A percentile compares a stretch with the other conserved stretches of the same genome.
phyloP scores from a whole-genome alignment of 176 grass and related monocot genomes.

The Triticum urartu region DNA sequence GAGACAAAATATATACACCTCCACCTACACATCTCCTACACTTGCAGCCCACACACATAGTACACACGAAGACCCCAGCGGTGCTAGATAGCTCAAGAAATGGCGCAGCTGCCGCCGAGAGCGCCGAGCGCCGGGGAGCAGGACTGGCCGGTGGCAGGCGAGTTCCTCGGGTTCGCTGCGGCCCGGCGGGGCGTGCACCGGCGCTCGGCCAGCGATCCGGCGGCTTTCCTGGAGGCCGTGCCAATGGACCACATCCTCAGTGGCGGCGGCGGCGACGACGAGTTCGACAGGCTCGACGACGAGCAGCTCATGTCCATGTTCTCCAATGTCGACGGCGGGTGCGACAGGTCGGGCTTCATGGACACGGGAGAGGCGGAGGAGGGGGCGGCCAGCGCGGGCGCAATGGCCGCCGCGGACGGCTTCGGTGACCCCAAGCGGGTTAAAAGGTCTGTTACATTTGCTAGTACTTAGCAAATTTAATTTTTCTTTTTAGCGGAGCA shows the following conservation, averaged over 20 bases:
- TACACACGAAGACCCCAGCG: not conserved
- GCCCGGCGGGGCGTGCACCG: constrained; percentile 64
- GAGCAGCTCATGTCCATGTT: constrained; percentile 99
- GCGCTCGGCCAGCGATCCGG: constrained; percentile 80
- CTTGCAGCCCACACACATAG: too few relatives aligned
- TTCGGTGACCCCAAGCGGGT: constrained; percentile 72
- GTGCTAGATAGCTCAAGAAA: not conserved
- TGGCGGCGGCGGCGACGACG: constrained; percentile 31
- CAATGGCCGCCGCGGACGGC: constrained; percentile 10
- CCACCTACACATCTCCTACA: not conserved
- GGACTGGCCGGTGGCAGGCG: constrained; percentile 42
- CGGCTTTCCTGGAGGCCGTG: constrained; percentile 76
- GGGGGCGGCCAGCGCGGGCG: not conserved
- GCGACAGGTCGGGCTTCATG: constrained; percentile 35
- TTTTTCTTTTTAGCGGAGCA: too few relatives aligned
- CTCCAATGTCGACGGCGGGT: constrained; percentile 61
- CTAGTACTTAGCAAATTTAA: not conserved
- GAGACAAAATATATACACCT: not conserved
- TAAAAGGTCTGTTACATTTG: constrained; percentile 58
- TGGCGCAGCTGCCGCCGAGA: constrained; percentile 84
- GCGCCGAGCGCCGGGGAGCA: constrained; percentile 44
- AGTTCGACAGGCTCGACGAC: constrained; percentile 90
- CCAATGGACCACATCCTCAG: constrained; percentile 47
- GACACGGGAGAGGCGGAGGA: constrained; percentile 51
- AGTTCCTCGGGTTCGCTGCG: constrained; percentile 80